Evolutionary conservation across 73 alveolate species (phyloP).

Genomic region (Stentor roeselii): DNA sequence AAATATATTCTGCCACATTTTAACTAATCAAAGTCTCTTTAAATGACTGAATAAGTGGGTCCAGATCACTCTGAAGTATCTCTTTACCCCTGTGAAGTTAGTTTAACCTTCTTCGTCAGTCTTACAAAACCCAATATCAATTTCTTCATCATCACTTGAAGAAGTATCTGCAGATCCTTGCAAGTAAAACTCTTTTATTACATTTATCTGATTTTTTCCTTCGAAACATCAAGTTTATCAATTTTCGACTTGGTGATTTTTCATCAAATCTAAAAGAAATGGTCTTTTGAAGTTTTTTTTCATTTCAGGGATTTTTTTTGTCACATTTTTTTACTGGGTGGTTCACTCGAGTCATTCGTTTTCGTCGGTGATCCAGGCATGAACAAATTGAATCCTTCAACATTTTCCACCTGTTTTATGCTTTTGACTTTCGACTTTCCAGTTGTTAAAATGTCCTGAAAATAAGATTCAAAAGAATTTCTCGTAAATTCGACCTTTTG

Average conservation of each 20-base stretch:
- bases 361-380: not conserved
- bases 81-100: constrained; percentile 66
- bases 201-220: constrained; percentile 25
- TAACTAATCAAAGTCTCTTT: constrained; percentile 78
- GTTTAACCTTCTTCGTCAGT: constrained; percentile 58
- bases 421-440: constrained; percentile 35
- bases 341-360: not conserved
- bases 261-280: constrained; percentile 44
- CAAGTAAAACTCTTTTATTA: constrained; percentile 25
- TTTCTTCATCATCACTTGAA: constrained; percentile 53
- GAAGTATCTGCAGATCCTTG: constrained; percentile 61
- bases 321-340: not conserved
- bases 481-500: constrained; percentile 36
- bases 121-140: constrained; percentile 55
- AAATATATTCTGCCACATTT: constrained; percentile 94
- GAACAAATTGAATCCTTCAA: constrained; percentile 9
- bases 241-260: constrained; percentile 42
- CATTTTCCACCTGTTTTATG: constrained; percentile 32
- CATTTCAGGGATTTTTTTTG: not conserved
- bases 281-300: not conserved
- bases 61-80: constrained; percentile 86
- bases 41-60: constrained; percentile 86
- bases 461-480: constrained; percentile 38
- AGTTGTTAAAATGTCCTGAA: constrained; percentile 33
- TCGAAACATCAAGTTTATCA: constrained; percentile 39